A percentile compares a stretch with the other conserved stretches of the same genome.
These are phyloP conservation scores for Pulveroboletus ravenelii DNA, from an alignment of 768 basidiomycete species.

Conservation along the genomic window DNA sequence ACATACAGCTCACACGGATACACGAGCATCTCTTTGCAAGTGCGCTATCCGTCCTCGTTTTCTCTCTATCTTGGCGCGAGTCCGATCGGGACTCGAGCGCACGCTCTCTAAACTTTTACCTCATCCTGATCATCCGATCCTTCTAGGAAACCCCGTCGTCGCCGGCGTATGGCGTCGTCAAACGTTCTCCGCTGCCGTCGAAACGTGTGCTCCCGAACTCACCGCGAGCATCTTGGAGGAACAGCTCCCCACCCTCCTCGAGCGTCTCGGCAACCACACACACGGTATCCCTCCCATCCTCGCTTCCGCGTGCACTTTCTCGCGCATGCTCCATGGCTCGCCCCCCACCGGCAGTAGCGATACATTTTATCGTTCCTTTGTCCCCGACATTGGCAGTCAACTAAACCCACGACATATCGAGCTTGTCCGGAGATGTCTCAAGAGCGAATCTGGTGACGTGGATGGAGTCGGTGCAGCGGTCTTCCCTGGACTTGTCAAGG, in stretches of 20 bases:
- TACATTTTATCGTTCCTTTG: slow-evolving; percentile 82
- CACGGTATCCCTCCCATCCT: slow-evolving; percentile 54
- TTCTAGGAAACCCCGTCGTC: slow-evolving; percentile 76
- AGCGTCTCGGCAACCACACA: slow-evolving; percentile 41
- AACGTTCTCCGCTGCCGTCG: slow-evolving; percentile 84
- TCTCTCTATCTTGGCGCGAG: not conserved
- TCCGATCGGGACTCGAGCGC: too few species aligned
- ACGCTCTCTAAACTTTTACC: too few species aligned
- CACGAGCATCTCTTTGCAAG: slow-evolving; percentile 86
- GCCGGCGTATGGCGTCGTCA: slow-evolving; percentile 87
- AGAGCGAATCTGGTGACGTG: slow-evolving; percentile 65
- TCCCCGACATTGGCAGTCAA: slow-evolving; percentile 73
- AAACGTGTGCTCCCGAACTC: slow-evolving; percentile 69
- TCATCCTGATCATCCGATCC: not conserved
- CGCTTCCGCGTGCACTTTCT: slow-evolving; percentile 72
- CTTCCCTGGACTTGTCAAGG: slow-evolving; percentile 86
- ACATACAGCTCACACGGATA: slow-evolving; percentile 77
- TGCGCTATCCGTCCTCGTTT: slow-evolving; percentile 35
- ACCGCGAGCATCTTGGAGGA: slow-evolving; percentile 62
- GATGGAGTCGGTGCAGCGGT: slow-evolving; percentile 81
- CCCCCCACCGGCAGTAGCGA: slow-evolving; percentile 47
- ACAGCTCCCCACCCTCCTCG: slow-evolving; percentile 62
- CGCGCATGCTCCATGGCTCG: slow-evolving; percentile 80
- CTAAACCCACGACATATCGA: slow-evolving; percentile 80
- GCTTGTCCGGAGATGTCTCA: slow-evolving; percentile 76